Conservation (phyloP, 1,139 yeast species). For the Taiozyma onychis region DNA sequence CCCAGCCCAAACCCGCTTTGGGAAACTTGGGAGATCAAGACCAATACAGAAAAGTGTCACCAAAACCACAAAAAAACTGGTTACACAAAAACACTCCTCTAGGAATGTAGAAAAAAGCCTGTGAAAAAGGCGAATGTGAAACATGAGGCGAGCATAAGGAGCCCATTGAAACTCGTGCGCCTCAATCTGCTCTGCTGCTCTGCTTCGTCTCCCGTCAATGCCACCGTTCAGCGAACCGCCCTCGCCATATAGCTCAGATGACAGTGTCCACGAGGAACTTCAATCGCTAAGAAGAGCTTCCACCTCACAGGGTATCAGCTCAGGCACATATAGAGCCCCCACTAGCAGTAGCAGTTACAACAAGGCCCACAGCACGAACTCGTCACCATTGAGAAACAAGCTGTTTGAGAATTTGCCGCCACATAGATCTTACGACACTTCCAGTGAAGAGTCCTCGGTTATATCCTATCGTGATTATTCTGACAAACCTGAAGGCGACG, state of each 20-base stretch:
- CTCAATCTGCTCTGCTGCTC: neutral
- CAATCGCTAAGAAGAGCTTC: neutral
- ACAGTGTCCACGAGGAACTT: neutral
- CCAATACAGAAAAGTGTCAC: neutral
- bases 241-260: neutral
- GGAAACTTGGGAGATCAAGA: too few species aligned
- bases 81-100: neutral
- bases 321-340: neutral
- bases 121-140: neutral
- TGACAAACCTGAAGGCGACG: neutral
- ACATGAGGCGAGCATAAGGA: neutral
- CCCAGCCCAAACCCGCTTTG: too few species aligned
- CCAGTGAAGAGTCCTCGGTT: neutral
- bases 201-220: neutral
- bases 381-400: neutral
- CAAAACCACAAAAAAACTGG: neutral
- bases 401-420: neutral
- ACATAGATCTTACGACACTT: neutral
- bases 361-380: neutral
- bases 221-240: neutral
- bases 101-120: constrained; percentile 2
- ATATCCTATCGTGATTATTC: neutral
- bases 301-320: neutral
- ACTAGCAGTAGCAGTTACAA: neutral
- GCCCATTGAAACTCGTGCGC: neutral